A percentile compares a stretch with the other conserved stretches of the same genome.
Evolutionary conservation across 2,329 filamentous ascomycete species (phyloP).

Genomic region (Didymella lethalis): DNA sequence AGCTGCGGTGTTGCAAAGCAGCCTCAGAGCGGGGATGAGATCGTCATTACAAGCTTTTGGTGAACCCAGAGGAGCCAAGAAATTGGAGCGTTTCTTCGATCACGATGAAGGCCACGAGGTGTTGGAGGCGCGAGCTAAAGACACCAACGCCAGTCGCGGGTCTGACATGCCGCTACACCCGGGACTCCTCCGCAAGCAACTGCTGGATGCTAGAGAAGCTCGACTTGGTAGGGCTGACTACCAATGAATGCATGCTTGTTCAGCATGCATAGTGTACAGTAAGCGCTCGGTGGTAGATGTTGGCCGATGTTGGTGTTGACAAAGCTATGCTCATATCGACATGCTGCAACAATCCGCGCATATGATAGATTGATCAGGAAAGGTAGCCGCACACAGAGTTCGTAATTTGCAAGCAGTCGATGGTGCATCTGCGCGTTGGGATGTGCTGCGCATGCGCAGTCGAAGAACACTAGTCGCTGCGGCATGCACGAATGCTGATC

Average conservation of each 20-base stretch:
- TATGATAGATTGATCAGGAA: not conserved
- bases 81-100: not conserved
- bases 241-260: slow-evolving; percentile 1
- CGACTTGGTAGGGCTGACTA: slow-evolving; percentile 13
- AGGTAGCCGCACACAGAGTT: not conserved
- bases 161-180: slow-evolving; percentile 7
- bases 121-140: slow-evolving; percentile 8
- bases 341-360: not conserved
- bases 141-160: slow-evolving; percentile 1
- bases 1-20: not conserved
- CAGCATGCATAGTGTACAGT: slow-evolving; percentile 4
- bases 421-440: not conserved
- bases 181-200: slow-evolving; percentile 8
- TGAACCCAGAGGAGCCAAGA: not conserved
- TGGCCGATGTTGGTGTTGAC: slow-evolving; percentile 3
- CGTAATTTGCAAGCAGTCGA: slow-evolving; percentile 9
- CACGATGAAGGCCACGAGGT: slow-evolving; percentile 9
- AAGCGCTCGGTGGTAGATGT: slow-evolving; percentile 8
- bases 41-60: slow-evolving; percentile 9
- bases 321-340: not conserved
- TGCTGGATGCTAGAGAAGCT: slow-evolving; percentile 1
- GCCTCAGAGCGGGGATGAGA: slow-evolving; percentile 6
- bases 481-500: slow-evolving; percentile 4
- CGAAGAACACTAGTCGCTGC: slow-evolving; percentile 6
- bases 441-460: slow-evolving; percentile 1